phyloP scores from a whole-genome alignment of 225 moss, liverwort and hornwort species.

The Marchantia polymorpha region DNA sequence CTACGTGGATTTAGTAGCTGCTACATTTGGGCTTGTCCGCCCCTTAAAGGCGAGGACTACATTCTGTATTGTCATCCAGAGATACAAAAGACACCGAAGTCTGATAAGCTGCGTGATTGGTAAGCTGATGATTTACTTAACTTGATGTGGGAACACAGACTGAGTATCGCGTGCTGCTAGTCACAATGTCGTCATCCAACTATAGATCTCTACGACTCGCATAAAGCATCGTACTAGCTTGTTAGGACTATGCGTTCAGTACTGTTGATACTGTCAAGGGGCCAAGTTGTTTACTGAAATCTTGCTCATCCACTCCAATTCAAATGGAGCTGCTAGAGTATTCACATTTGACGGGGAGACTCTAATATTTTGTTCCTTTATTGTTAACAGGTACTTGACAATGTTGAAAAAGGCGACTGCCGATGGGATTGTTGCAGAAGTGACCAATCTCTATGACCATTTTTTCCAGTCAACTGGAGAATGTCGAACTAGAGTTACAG shows the following conservation, averaged over 20 bases:
- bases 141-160: no score
- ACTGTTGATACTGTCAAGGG: not conserved
- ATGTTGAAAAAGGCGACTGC: conserved; percentile 93
- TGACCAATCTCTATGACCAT: conserved; percentile 93
- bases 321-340: not conserved
- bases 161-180: no score
- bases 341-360: not conserved
- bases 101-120: conserved; percentile 99
- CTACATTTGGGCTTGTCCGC: conserved; percentile 99
- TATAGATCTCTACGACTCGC: not conserved
- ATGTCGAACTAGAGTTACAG: conserved; percentile 90
- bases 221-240: not conserved
- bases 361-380: not conserved
- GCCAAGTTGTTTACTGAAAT: no score
- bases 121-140: conserved; percentile 10
- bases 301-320: no score
- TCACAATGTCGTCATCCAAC: no score
- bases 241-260: not conserved
- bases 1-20: conserved; percentile 96
- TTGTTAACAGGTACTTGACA: conserved; percentile 61
- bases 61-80: conserved; percentile 98
- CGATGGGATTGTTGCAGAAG: conserved; percentile 94
- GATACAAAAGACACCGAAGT: conserved; percentile 97
- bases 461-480: conserved; percentile 90
- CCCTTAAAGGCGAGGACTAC: conserved; percentile 97